Conservation (phyloP, 345 rosid genomes). For the Ceriops zippeliana region DNA sequence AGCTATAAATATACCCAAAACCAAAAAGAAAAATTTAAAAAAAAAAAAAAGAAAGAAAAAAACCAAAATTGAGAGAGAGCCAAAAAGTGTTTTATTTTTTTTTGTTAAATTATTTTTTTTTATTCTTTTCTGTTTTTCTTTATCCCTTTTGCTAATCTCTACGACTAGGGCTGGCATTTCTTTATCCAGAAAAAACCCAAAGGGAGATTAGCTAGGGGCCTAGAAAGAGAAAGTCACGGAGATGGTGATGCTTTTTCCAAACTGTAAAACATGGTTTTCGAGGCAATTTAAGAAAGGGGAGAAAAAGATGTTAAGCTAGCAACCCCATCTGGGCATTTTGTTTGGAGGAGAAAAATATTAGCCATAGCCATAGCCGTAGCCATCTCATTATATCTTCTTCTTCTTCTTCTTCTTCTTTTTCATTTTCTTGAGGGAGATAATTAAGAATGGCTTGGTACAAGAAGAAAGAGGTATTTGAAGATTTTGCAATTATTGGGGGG, state of each 20-base stretch:
- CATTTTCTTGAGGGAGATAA: background rate
- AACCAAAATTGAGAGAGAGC: background rate
- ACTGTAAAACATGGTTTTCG: too few relatives aligned
- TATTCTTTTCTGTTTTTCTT: background rate
- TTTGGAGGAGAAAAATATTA: background rate
- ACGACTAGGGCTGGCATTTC: too few relatives aligned
- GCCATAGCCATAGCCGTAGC: background rate
- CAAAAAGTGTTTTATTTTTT: too few relatives aligned
- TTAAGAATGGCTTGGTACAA: conserved; percentile 18
- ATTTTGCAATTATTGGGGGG: conserved; percentile 53
- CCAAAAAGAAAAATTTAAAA: background rate
- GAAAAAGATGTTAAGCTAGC: too few relatives aligned
- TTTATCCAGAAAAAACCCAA: too few relatives aligned
- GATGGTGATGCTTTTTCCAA: too few relatives aligned
- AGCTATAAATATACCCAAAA: background rate
- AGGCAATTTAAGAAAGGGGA: too few relatives aligned
- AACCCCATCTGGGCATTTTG: background rate
- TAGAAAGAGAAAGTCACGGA: too few relatives aligned
- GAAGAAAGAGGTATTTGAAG: conserved; percentile 51
- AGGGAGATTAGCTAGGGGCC: too few relatives aligned
- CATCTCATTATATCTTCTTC: background rate
- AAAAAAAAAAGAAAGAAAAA: background rate
- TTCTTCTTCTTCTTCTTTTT: background rate
- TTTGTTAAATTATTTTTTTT: too few relatives aligned
- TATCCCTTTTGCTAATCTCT: background rate